Conservation (phyloP, 306 rosid genomes). For the Castanea mollissima region DNA sequence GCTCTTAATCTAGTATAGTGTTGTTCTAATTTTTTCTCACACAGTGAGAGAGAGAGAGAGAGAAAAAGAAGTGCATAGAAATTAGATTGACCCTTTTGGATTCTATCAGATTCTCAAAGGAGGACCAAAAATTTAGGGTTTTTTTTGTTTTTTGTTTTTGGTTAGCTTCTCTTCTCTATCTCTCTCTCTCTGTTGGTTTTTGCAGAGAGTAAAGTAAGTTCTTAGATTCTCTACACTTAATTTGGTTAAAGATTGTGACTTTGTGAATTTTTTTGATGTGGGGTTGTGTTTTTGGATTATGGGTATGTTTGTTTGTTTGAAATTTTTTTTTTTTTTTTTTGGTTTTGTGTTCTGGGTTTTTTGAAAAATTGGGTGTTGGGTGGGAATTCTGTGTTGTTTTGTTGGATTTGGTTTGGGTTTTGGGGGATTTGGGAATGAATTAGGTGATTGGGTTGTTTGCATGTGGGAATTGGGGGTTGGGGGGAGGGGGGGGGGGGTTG, state of each 20-base stretch:
- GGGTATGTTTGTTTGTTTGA: constrained; percentile 24
- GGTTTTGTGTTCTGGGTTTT: constrained; percentile 20
- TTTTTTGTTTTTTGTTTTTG: no score
- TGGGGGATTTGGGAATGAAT: constrained; percentile 30
- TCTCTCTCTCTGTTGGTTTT: no score
- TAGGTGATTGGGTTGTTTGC: constrained; percentile 8
- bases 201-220: constrained; percentile 16
- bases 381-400: neutral
- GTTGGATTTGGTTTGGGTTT: neutral
- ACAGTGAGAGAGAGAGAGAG: constrained; percentile 1
- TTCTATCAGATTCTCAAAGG: constrained; percentile 38
- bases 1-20: neutral
- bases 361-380: constrained; percentile 32
- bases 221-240: neutral
- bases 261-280: neutral
- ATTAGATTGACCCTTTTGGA: constrained; percentile 49
- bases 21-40: constrained; percentile 20
- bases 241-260: neutral
- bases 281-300: neutral
- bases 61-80: constrained; percentile 25
- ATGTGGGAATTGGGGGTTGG: neutral
- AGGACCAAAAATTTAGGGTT: constrained; percentile 51
- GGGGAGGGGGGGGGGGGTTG: no score
- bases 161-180: neutral
- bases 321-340: neutral